These are phyloP conservation scores for Neurospora sp. DNA, from an alignment of 495 filamentous ascomycete genomes.

Conservation along the genomic window DNA sequence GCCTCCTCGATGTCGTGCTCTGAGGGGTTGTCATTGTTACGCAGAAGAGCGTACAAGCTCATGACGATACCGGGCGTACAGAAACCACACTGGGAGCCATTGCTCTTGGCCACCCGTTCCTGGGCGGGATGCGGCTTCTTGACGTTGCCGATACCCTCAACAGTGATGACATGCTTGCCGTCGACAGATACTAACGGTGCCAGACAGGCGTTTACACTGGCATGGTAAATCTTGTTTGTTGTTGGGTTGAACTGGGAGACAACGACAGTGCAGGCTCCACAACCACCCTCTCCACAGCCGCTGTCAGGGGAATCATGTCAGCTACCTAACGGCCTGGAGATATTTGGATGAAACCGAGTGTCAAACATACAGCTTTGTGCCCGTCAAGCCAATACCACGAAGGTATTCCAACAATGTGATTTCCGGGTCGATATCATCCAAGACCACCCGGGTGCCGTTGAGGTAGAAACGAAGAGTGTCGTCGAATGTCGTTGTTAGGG, in stretches of 20 bases:
- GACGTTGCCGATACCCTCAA: conserved; percentile 91
- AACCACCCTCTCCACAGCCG: conserved; percentile 90
- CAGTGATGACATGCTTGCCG: conserved; percentile 96
- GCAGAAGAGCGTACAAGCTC: conserved; percentile 76
- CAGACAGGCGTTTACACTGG: conserved; percentile 87
- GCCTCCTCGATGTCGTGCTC: conserved; percentile 77
- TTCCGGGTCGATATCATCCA: conserved; percentile 80
- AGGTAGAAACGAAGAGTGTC: conserved; percentile 74
- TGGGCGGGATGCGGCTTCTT: conserved; percentile 84
- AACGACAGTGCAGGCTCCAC: conserved; percentile 94
- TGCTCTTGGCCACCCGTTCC: conserved; percentile 73
- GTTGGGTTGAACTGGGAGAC: conserved; percentile 88
- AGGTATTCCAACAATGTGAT: conserved; percentile 90
- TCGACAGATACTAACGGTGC: conserved; percentile 87
- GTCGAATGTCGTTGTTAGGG: conserved; percentile 31
- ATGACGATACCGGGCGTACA: conserved; percentile 98
- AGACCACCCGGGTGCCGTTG: conserved; percentile 81
- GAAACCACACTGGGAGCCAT: conserved; percentile 66
- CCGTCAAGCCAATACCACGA: conserved; percentile 77
- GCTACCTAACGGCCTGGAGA: conserved; percentile 2
- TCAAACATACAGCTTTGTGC: conserved; percentile 46
- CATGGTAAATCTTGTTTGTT: conserved; percentile 81
- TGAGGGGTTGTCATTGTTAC: conserved; percentile 58
- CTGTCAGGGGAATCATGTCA: conserved; percentile 35
- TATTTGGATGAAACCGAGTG: not conserved